phyloP scores from a whole-genome alignment of 495 filamentous ascomycete genomes.

The Parathielavia appendiculata region DNA sequence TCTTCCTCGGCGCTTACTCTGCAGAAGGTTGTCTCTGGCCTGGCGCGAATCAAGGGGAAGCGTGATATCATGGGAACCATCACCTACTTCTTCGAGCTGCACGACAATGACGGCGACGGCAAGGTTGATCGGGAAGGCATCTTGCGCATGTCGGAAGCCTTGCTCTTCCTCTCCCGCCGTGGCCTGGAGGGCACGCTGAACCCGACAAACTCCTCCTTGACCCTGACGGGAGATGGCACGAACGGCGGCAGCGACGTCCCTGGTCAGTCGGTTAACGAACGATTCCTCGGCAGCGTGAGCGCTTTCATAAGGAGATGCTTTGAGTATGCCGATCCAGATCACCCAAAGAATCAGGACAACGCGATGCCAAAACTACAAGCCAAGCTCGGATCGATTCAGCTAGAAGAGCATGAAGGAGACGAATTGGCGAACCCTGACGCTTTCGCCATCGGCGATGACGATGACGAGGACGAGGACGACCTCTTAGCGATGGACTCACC shows the following conservation, averaged over 20 bases:
- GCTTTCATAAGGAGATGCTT: constrained; percentile 95
- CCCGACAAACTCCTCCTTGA: constrained; percentile 39
- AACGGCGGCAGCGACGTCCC: constrained; percentile 33
- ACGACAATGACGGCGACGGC: constrained; percentile 88
- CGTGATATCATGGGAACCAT: constrained; percentile 96
- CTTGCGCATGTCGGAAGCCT: constrained; percentile 84
- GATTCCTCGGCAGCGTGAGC: constrained; percentile 84
- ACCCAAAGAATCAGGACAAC: constrained; percentile 51
- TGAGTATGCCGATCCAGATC: constrained; percentile 95
- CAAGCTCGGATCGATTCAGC: constrained; percentile 15
- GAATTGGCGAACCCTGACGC: constrained; percentile 46
- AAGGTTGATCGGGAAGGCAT: constrained; percentile 97
- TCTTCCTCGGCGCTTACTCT: constrained; percentile 70
- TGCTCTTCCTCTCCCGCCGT: constrained; percentile 84
- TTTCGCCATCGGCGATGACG: constrained; percentile 76
- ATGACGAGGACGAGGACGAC: constrained; percentile 58
- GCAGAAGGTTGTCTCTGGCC: constrained; percentile 83
- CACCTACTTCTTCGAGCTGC: constrained; percentile 94
- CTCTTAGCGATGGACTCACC: constrained; percentile 54
- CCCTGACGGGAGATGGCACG: constrained; percentile 34
- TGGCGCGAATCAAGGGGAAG: constrained; percentile 85
- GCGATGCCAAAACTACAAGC: constrained; percentile 13
- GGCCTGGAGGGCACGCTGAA: constrained; percentile 71
- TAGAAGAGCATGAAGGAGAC: constrained; percentile 29
- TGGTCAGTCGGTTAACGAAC: constrained; percentile 57